These are phyloP conservation scores for Danielia reshetovae DNA, from an alignment of 805 yeast species.

Conservation along the genomic window DNA sequence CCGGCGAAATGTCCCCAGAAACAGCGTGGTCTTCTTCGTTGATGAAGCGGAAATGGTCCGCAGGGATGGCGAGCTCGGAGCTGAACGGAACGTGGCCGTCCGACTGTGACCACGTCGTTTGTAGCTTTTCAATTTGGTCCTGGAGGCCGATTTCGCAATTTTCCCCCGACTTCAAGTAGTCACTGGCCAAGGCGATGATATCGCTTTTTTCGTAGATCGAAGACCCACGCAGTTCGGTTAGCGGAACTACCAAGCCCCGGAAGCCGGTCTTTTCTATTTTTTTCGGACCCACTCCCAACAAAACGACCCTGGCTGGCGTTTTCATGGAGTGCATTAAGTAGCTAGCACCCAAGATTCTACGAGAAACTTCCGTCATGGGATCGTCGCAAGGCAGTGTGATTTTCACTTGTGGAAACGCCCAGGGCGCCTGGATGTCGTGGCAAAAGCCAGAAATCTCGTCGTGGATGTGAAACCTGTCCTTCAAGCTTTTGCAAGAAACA, in stretches of 20 bases:
- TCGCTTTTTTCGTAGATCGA: background rate
- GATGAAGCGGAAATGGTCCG: background rate
- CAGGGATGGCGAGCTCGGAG: background rate
- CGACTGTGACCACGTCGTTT: background rate
- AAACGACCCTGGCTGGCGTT: constrained; percentile 24
- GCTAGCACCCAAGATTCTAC: constrained; percentile 29
- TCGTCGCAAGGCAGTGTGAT: constrained; percentile 19
- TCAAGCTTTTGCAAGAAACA: constrained; percentile 1
- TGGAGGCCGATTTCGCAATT: background rate
- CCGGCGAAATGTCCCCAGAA: background rate
- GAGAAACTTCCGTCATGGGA: constrained; percentile 24
- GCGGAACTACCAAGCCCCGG: constrained; percentile 21
- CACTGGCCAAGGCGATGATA: constrained; percentile 1
- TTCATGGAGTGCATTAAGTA: constrained; percentile 29
- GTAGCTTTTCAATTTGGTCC: background rate
- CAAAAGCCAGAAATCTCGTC: too few species aligned
- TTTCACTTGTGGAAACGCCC: constrained; percentile 16
- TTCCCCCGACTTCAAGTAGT: constrained; percentile 3
- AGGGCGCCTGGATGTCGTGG: background rate
- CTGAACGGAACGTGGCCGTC: background rate
- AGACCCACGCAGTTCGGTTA: constrained; percentile 7
- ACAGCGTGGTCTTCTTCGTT: too few species aligned
- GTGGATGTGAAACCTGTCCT: too few species aligned
- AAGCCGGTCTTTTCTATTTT: constrained; percentile 6
- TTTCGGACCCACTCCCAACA: constrained; percentile 23